phyloP scores from a whole-genome alignment of 192 early-diverging fungal genomes.

The Rhizophagus prolifer region DNA sequence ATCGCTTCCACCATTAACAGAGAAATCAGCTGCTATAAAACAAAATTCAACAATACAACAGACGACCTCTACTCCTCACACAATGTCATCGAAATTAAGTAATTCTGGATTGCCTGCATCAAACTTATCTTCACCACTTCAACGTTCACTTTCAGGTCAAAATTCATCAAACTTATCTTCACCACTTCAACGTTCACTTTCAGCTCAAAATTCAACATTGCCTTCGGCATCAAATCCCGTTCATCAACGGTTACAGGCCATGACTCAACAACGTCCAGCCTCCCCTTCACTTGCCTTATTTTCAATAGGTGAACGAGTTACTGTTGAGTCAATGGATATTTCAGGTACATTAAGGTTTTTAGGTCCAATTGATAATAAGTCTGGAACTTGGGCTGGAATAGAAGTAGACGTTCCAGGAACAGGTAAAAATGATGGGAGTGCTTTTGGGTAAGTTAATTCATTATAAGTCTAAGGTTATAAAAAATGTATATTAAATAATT shows the following conservation, averaged over 20 bases:
- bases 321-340: conserved; percentile 57
- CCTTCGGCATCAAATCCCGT: background rate
- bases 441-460: conserved; percentile 56
- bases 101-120: background rate
- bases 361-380: conserved; percentile 73
- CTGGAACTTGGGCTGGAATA: conserved; percentile 78
- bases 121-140: conserved; percentile 15
- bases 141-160: conserved; percentile 21
- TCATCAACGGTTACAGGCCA: conserved; percentile 21
- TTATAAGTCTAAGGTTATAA: too few species aligned
- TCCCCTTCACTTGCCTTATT: conserved; percentile 42
- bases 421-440: conserved; percentile 80
- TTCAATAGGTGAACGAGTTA: conserved; percentile 59
- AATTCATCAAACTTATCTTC: conserved; percentile 14
- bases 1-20: conserved; percentile 28
- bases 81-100: conserved; percentile 16
- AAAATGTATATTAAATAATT: too few species aligned
- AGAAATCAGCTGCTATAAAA: conserved; percentile 11
- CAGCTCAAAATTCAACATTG: conserved; percentile 15
- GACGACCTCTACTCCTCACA: background rate
- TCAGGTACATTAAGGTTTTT: conserved; percentile 69
- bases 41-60: background rate
- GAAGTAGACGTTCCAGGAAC: conserved; percentile 68
- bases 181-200: conserved; percentile 7
- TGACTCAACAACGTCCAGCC: conserved; percentile 28